Base-by-base conservation (phyloP, 495 filamentous ascomycete species). In the Podospora didyma region DNA sequence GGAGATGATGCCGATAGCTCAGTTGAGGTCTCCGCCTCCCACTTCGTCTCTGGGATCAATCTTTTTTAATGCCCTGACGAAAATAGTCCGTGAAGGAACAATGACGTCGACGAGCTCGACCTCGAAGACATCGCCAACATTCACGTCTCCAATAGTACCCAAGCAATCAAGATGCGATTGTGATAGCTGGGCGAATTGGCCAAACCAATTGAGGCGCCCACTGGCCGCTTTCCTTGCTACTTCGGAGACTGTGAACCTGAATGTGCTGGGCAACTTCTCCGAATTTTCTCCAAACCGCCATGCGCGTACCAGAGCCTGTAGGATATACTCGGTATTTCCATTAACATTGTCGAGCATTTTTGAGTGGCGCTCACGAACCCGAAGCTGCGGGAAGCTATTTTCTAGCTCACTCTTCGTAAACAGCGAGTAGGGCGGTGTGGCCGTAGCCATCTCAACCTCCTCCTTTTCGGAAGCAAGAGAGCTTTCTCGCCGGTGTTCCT, bases 221-320 rank as follows among this genome's bases (percentile, higher is more conserved):
- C 73, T 35, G 3, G 34, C 23, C 3, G 46, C 46, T 14, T 49
- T 26, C 21, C 49, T 51, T 19, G 57, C 20, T 1, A 73, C 45
- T 22, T 67, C 60, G 7, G 22, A 12, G 19, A 87, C 76, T 1
- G 74, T 59, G 51, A 86, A 82, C 5, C 67, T 72, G 59, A 92
- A 86, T 1, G 80, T 83, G 24, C 77, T 64, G 2, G 90, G 90
- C 7, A 95, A 66, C 47, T 49, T n/a, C 17, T 56, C 17, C 19
- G 37, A 23, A 28, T 49, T 35, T 0, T 92, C 82, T n/a, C 74
- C 75, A 65, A 89, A 91, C 52, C 85, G 81, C 75, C 87, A 89
- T 6, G 86, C 89, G 26, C 90, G 88, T 68, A 86, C 82, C 48
- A 94, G 74, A 14, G 90, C 81, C 69, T 86, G 84, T 20, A 80